A percentile compares a stretch with the other conserved stretches of the same genome.
Evolutionary conservation across 2,329 filamentous ascomycete species (phyloP).

Genomic region (Lachnellula suecica): DNA sequence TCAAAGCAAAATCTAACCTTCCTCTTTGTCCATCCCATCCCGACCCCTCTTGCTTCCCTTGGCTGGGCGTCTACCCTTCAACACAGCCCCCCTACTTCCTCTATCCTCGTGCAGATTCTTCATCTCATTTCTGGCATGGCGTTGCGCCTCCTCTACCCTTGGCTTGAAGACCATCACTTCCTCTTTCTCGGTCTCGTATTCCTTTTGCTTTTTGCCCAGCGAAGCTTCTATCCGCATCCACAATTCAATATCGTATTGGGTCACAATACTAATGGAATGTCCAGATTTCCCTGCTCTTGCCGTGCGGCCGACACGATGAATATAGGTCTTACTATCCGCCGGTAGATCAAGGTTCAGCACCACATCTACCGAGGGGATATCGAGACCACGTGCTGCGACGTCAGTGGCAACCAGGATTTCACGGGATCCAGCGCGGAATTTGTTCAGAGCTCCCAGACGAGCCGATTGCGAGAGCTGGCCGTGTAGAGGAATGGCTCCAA

Average conservation of each 20-base stretch:
- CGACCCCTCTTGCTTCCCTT: constrained; percentile 48
- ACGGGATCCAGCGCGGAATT: constrained; percentile 78
- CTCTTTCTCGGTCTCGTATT: constrained; percentile 71
- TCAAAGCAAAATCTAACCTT: constrained; percentile 23
- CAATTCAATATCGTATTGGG: constrained; percentile 83
- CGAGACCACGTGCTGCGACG: constrained; percentile 88
- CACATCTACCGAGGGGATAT: constrained; percentile 88
- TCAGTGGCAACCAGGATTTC: constrained; percentile 92
- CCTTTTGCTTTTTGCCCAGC: constrained; percentile 71
- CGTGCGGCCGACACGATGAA: constrained; percentile 86
- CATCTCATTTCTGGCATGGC: constrained; percentile 77
- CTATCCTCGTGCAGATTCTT: constrained; percentile 74
- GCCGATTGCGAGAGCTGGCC: constrained; percentile 87
- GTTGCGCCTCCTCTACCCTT: constrained; percentile 80
- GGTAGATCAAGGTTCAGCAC: constrained; percentile 87
- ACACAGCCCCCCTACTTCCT: constrained; percentile 44
- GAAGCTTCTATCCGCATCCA: constrained; percentile 81
- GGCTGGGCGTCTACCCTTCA: constrained; percentile 49
- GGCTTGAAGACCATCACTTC: constrained; percentile 81
- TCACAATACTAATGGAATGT: constrained; percentile 77
- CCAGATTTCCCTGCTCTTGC: constrained; percentile 85
- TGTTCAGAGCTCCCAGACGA: constrained; percentile 83
- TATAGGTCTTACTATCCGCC: constrained; percentile 83
- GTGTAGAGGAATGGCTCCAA: constrained; percentile 88
- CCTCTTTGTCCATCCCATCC: constrained; percentile 42